Conservation (phyloP, 495 filamentous ascomycete species). For the Xylaria scruposa region DNA sequence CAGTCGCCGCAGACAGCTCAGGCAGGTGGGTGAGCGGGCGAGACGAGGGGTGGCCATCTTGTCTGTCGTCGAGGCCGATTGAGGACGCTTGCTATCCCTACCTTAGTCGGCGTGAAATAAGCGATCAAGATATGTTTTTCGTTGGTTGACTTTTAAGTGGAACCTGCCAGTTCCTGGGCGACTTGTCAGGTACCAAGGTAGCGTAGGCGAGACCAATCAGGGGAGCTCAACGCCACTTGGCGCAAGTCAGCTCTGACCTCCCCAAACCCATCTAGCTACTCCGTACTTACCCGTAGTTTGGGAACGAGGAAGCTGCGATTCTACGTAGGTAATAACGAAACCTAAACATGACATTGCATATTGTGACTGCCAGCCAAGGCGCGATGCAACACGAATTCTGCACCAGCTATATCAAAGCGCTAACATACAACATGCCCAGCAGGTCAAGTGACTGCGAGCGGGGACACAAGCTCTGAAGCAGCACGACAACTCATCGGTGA, state of each 20-base stretch:
- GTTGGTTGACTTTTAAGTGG: constrained; percentile 26
- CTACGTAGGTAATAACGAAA: background rate
- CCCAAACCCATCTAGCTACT: background rate
- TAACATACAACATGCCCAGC: background rate
- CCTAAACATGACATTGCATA: constrained; percentile 2
- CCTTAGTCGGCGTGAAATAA: background rate
- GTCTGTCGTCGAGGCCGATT: constrained; percentile 21
- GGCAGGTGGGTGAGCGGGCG: constrained; percentile 34
- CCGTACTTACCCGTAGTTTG: background rate
- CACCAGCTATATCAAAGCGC: background rate
- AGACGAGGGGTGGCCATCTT: constrained; percentile 36
- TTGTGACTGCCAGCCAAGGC: background rate
- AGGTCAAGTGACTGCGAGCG: constrained; percentile 11
- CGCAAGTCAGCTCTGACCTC: background rate
- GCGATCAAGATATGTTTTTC: constrained; percentile 24
- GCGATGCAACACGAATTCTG: constrained; percentile 13
- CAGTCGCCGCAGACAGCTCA: constrained; percentile 39
- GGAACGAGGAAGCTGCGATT: background rate
- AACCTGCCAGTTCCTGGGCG: background rate
- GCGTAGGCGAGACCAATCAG: background rate
- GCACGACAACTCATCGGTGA: background rate
- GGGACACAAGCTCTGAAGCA: background rate
- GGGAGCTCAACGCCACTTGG: background rate
- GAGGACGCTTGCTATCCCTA: background rate
- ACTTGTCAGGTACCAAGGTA: background rate